Conservation (phyloP, 179 eudicot species). For the Corrigiola litoralis region DNA sequence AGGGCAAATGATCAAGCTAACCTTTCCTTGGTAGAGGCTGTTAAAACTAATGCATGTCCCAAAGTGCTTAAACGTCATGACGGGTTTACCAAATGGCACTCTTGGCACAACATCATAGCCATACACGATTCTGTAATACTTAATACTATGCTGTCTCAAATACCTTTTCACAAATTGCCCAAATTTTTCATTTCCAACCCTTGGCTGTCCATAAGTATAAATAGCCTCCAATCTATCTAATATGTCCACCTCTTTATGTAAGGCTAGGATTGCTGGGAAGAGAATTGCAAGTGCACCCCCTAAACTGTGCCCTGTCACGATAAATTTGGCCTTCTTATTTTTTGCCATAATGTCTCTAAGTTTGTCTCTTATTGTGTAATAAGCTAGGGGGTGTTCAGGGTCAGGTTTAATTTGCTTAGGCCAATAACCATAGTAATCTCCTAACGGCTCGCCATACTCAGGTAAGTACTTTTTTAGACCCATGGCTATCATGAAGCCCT, state of each 20-base stretch:
- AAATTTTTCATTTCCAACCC: constrained; percentile 55
- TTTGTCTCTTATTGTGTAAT: constrained; percentile 40
- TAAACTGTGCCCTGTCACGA: constrained; percentile 65
- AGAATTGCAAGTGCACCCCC: constrained; percentile 64
- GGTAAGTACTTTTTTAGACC: constrained; percentile 33
- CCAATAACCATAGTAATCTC: constrained; percentile 29
- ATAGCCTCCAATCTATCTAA: constrained; percentile 44
- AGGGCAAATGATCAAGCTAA: too few species aligned
- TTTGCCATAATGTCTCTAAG: constrained; percentile 24
- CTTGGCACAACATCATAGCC: constrained; percentile 50
- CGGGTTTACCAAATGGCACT: constrained; percentile 41
- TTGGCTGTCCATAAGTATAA: constrained; percentile 69
- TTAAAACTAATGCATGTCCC: constrained; percentile 47
- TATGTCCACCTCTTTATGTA: constrained; percentile 40
- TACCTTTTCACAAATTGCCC: constrained; percentile 32
- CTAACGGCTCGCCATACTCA: not conserved
- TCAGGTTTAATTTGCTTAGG: constrained; percentile 33
- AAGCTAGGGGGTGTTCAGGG: constrained; percentile 30
- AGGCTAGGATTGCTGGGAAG: constrained; percentile 46
- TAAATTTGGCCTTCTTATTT: constrained; percentile 27
- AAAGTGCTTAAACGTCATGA: constrained; percentile 49
- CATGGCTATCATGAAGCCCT: constrained; percentile 61
- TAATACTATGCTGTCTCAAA: constrained; percentile 18
- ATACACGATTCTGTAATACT: constrained; percentile 55
- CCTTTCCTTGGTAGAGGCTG: constrained; percentile 46